Conservation (phyloP, 139 green algal species). For the Pycnococcus provasolii region DNA sequence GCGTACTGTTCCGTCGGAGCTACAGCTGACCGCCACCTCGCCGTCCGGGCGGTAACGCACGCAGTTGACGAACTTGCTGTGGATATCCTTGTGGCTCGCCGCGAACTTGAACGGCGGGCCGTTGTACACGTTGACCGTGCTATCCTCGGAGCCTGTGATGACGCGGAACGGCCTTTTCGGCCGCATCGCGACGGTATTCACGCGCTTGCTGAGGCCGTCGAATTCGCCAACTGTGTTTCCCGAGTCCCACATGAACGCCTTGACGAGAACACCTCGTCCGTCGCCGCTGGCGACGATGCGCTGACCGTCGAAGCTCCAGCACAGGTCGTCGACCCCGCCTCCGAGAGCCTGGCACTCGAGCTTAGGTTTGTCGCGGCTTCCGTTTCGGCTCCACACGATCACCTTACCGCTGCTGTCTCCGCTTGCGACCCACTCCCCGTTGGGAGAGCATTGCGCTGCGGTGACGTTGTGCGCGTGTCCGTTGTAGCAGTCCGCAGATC, state of each 20-base stretch:
- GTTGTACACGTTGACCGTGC: slow-evolving; percentile 37
- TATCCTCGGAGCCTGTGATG: slow-evolving; percentile 38
- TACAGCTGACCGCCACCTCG: slow-evolving; percentile 23
- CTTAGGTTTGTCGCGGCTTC: slow-evolving; percentile 26
- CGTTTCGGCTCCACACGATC: slow-evolving; percentile 26
- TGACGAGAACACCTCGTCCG: slow-evolving; percentile 14
- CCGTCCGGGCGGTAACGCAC: slow-evolving; percentile 41
- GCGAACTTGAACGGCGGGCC: slow-evolving; percentile 43
- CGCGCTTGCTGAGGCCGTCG: slow-evolving; percentile 34
- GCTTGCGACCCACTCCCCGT: slow-evolving; percentile 37
- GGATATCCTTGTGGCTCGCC: slow-evolving; percentile 19
- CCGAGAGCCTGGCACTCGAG: slow-evolving; percentile 30
- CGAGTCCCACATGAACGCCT: slow-evolving; percentile 28
- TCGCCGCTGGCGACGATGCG: slow-evolving; percentile 36
- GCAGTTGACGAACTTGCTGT: slow-evolving; percentile 47
- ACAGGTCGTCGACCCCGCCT: slow-evolving; percentile 33
- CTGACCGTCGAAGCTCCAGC: slow-evolving; percentile 38
- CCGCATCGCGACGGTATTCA: slow-evolving; percentile 35
- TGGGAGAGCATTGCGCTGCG: slow-evolving; percentile 32
- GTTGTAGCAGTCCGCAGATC: slow-evolving; percentile 11
- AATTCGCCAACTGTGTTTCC: slow-evolving; percentile 33
- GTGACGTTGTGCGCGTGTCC: slow-evolving; percentile 29
- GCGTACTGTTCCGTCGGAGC: slow-evolving; percentile 30
- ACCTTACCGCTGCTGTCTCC: slow-evolving; percentile 31
- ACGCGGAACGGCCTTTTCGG: slow-evolving; percentile 37